Evolutionary conservation across 768 basidiomycete genomes (phyloP).

Genomic region (Russula sp.): DNA sequence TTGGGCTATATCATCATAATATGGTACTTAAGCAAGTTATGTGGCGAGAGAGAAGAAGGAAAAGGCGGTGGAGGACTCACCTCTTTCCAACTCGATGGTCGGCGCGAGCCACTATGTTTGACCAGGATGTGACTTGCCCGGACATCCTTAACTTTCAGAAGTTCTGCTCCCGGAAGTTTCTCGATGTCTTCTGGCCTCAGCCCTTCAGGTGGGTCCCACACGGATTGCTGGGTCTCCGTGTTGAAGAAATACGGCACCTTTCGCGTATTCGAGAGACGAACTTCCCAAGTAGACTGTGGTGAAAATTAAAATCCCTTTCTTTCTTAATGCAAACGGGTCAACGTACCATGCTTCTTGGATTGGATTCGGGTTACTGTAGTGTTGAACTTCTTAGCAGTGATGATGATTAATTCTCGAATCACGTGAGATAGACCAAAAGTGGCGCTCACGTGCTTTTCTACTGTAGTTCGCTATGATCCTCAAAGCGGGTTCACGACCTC

Average conservation of each 20-base stretch:
- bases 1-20: conserved; percentile 45
- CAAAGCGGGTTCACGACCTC: too few relatives aligned
- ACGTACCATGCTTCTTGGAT: conserved; percentile 19
- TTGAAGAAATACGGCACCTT: conserved; percentile 89
- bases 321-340: not conserved
- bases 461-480: too few relatives aligned
- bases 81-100: conserved; percentile 84
- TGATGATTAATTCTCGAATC: too few relatives aligned
- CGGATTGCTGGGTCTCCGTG: conserved; percentile 59
- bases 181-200: conserved; percentile 60
- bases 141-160: conserved; percentile 58
- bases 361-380: not conserved
- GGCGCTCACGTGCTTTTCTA: too few relatives aligned
- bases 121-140: conserved; percentile 94
- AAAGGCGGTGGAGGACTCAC: conserved; percentile 42
- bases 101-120: conserved; percentile 79
- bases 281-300: conserved; percentile 59
- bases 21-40: not conserved
- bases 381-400: too few relatives aligned
- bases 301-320: not conserved
- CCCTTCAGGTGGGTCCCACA: conserved; percentile 72
- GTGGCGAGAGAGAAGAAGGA: conserved; percentile 7
- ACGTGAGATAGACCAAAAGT: too few relatives aligned
- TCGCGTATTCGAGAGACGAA: conserved; percentile 79
- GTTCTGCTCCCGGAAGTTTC: conserved; percentile 64